These are phyloP conservation scores for Nicotiana undulata DNA, from an alignment of 257 asterid genomes.

Conservation along the genomic window DNA sequence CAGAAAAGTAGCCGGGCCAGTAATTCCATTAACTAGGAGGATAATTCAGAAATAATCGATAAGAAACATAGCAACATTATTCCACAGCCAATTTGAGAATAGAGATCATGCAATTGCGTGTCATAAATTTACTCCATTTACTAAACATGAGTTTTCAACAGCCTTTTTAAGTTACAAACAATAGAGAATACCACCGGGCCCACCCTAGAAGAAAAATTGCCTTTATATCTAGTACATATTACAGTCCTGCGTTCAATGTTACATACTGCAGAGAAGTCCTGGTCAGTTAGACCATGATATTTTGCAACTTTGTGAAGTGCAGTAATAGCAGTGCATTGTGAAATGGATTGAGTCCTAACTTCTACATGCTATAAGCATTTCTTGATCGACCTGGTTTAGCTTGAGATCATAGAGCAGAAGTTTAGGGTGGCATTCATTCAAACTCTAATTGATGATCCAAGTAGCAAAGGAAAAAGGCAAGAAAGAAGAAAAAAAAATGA, in stretches of 20 bases:
- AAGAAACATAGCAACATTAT: no score
- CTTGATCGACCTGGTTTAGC: background rate
- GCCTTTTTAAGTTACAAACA: no score
- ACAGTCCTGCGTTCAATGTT: no score
- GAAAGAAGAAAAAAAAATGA: slow-evolving; percentile 6
- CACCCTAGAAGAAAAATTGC: background rate
- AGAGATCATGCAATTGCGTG: no score
- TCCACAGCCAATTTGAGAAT: no score
- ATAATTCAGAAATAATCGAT: no score
- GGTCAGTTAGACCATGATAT: background rate
- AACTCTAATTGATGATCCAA: slow-evolving; percentile 59
- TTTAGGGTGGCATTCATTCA: background rate
- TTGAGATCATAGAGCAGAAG: background rate
- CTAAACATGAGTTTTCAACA: no score
- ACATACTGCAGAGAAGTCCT: background rate
- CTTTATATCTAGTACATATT: no score
- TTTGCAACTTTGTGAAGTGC: background rate
- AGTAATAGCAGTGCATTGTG: background rate
- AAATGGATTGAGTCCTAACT: background rate
- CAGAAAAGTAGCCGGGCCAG: no score
- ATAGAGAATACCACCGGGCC: background rate
- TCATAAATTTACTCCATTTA: no score
- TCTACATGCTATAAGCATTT: background rate
- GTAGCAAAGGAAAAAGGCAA: slow-evolving; percentile 12
- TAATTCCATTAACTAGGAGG: no score